Evolutionary conservation across 768 basidiomycete species (phyloP).

Genomic region (Sporobolomyces phaffii): DNA sequence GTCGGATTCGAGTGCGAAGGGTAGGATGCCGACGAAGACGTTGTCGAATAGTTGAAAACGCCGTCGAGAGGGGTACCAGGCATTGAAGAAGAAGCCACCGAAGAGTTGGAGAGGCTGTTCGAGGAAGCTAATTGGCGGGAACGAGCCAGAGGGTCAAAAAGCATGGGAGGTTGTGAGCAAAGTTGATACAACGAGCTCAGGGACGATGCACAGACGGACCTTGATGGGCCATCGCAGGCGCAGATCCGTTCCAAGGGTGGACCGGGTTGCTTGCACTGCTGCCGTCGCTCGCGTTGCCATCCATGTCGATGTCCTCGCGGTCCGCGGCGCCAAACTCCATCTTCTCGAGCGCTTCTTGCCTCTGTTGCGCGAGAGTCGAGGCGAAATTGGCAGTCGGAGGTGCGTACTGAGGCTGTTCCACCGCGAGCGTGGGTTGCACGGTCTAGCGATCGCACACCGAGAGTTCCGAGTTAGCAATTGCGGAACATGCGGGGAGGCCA

Average conservation of each 20-base stretch:
- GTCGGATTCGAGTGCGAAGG: constrained; percentile 22
- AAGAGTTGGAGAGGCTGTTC: constrained; percentile 12
- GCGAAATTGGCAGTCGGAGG: constrained; percentile 10
- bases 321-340: constrained; percentile 7
- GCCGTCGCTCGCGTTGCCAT: neutral
- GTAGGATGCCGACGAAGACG: constrained; percentile 10
- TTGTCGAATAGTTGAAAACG: constrained; percentile 19
- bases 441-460: too few species aligned
- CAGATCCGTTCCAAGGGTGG: constrained; percentile 17
- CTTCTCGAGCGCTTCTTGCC: constrained; percentile 15
- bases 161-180: neutral
- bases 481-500: too few species aligned
- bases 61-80: constrained; percentile 26
- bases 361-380: constrained; percentile 10
- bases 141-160: neutral
- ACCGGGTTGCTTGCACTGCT: neutral
- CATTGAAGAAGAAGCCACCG: constrained; percentile 14
- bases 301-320: constrained; percentile 24
- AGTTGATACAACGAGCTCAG: neutral
- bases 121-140: neutral
- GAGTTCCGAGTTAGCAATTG: too few species aligned
- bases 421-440: neutral
- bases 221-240: constrained; percentile 16
- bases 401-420: neutral
- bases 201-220: neutral